A percentile compares a stretch with the other conserved stretches of the same genome.
Evolutionary conservation across 805 yeast species (phyloP).

Genomic region (Yamadazyma endophytica): DNA sequence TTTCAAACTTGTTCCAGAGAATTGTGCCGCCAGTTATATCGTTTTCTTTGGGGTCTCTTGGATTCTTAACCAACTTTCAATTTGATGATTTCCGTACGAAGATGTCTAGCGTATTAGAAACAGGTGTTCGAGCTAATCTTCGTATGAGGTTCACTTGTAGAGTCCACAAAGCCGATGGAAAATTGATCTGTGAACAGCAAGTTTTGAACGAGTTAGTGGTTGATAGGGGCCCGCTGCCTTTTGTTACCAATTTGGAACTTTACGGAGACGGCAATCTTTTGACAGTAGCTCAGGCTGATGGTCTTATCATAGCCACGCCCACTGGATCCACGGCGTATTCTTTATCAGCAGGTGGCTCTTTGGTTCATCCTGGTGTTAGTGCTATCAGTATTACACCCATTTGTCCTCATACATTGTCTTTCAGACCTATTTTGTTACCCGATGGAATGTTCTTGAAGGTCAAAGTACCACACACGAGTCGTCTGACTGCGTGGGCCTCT

Average conservation of each 20-base stretch:
- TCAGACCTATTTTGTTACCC: constrained; percentile 87
- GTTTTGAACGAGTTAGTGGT: constrained; percentile 87
- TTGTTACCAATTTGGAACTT: constrained; percentile 81
- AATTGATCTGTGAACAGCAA: constrained; percentile 61
- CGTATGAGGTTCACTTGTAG: constrained; percentile 88
- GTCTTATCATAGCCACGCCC: constrained; percentile 87
- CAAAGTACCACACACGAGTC: constrained; percentile 70
- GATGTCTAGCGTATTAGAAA: constrained; percentile 53
- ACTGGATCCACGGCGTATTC: constrained; percentile 97
- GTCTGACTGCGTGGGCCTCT: constrained; percentile 95
- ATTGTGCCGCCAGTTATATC: constrained; percentile 46
- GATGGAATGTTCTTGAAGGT: constrained; percentile 86
- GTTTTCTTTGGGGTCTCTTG: constrained; percentile 41
- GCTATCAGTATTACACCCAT: constrained; percentile 93
- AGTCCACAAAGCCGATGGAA: constrained; percentile 51
- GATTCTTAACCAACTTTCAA: constrained; percentile 66
- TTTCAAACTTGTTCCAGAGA: constrained; percentile 38
- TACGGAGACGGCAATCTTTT: constrained; percentile 83
- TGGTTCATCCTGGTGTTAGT: constrained; percentile 90
- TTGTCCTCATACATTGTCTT: constrained; percentile 92
- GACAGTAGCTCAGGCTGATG: constrained; percentile 93
- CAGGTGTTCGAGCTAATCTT: constrained; percentile 71
- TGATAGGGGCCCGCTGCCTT: constrained; percentile 93
- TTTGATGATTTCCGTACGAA: constrained; percentile 67
- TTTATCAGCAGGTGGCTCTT: constrained; percentile 89